Evolutionary conservation across 768 basidiomycete genomes (phyloP).

Genomic region (Boletus rubescentipes): DNA sequence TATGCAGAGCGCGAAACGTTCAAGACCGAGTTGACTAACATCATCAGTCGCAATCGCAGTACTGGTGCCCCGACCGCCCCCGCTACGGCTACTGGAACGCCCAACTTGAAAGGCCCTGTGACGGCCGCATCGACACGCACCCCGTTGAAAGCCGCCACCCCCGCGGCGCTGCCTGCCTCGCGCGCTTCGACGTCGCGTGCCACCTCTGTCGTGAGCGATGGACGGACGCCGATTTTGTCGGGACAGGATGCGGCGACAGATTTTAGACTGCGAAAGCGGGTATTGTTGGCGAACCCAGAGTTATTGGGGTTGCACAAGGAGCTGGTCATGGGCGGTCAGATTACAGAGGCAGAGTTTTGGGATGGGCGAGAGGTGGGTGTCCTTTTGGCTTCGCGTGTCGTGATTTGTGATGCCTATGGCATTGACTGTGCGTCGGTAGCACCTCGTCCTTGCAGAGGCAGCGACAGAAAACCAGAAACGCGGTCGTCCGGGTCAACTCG

Average conservation of each 20-base stretch:
- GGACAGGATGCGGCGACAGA: conserved; percentile 63
- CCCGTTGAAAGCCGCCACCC: conserved; percentile 31
- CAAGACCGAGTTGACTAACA: conserved; percentile 73
- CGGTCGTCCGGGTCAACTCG: conserved; percentile 82
- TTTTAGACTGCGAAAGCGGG: conserved; percentile 73
- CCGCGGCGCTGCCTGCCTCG: conserved; percentile 33
- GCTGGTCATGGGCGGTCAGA: conserved; percentile 79
- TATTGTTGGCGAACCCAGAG: conserved; percentile 75
- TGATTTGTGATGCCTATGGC: background rate
- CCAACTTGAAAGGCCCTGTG: conserved; percentile 30
- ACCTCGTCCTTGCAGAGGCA: conserved; percentile 73
- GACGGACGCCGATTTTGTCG: conserved; percentile 52
- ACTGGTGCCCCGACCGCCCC: conserved; percentile 20
- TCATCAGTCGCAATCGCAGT: conserved; percentile 73
- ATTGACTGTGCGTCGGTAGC: too few species aligned
- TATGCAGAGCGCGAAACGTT: conserved; percentile 75
- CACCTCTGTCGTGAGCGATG: conserved; percentile 56
- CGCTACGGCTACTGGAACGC: too few species aligned
- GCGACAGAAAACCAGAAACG: conserved; percentile 71
- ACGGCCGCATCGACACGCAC: conserved; percentile 11
- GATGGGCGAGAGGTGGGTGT: conserved; percentile 82
- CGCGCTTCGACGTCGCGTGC: conserved; percentile 58
- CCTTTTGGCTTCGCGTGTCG: conserved; percentile 6
- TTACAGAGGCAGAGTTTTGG: conserved; percentile 96
- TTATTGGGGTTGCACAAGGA: conserved; percentile 82